Evolutionary conservation across 352 stramenopile genomes (phyloP).

Genomic region (Phytophthora agathidicida): DNA sequence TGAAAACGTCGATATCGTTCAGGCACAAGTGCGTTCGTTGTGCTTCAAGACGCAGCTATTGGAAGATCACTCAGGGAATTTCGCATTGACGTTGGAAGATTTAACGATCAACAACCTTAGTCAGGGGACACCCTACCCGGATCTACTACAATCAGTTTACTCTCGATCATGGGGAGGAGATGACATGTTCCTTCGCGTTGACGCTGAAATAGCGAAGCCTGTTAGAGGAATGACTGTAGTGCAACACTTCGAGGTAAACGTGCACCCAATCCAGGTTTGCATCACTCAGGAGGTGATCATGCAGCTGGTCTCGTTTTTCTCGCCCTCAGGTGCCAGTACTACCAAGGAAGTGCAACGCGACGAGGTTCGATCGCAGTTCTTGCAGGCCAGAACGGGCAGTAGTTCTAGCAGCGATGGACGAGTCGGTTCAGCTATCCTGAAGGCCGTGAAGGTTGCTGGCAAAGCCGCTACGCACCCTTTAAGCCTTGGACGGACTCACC

Average conservation of each 20-base stretch:
- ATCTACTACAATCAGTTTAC: constrained; percentile 56
- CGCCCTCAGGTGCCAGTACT: constrained; percentile 28
- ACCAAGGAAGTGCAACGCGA: constrained; percentile 59
- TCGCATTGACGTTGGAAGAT: constrained; percentile 61
- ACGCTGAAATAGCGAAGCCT: constrained; percentile 74
- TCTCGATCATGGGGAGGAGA: constrained; percentile 62
- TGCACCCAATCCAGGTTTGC: constrained; percentile 86
- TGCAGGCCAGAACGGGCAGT: constrained; percentile 35
- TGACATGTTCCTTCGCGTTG: constrained; percentile 73
- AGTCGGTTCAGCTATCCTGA: constrained; percentile 59
- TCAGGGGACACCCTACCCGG: constrained; percentile 71
- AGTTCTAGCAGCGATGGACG: constrained; percentile 37
- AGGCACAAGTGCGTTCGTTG: constrained; percentile 46
- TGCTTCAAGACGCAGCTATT: constrained; percentile 72
- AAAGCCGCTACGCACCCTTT: constrained; percentile 65
- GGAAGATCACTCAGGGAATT: constrained; percentile 71
- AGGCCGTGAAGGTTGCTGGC: constrained; percentile 62
- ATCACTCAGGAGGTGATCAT: constrained; percentile 82
- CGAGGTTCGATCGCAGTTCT: constrained; percentile 71
- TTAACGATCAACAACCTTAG: constrained; percentile 72
- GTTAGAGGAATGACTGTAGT: constrained; percentile 65
- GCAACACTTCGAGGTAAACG: constrained; percentile 87
- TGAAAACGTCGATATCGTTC: constrained; percentile 68
- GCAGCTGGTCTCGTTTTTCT: constrained; percentile 70
- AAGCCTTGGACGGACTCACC: constrained; percentile 39